Evolutionary conservation across 2,329 filamentous ascomycete species (phyloP).

Genomic region (Daldinia sp.): DNA sequence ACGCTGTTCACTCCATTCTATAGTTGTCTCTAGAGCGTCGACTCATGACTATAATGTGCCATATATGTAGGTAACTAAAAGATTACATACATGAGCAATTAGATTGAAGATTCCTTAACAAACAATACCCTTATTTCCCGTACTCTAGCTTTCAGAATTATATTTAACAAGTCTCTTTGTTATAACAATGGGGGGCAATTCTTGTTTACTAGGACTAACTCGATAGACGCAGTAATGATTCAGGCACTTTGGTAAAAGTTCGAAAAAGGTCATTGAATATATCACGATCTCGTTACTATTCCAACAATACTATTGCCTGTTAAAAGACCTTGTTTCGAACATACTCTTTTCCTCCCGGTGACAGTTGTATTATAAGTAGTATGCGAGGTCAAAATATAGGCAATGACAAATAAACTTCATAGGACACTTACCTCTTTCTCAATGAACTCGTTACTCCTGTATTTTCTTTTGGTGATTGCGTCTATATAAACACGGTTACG

Average conservation of each 20-base stretch:
- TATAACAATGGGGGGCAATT: neutral
- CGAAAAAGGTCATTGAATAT: neutral
- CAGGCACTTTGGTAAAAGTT: neutral
- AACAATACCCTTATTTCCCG: neutral
- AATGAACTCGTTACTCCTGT: neutral
- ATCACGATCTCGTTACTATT: neutral
- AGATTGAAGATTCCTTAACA: neutral
- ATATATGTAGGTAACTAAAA: neutral
- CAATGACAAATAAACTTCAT: neutral
- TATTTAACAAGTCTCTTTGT: neutral
- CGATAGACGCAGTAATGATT: too few relatives aligned
- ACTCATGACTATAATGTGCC: neutral
- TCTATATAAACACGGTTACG: neutral
- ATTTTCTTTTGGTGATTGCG: neutral
- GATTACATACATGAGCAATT: neutral
- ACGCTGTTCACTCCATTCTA: neutral
- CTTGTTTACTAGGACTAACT: neutral
- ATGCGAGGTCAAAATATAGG: neutral
- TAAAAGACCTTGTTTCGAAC: neutral
- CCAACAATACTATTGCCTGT: neutral
- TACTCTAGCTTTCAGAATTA: neutral
- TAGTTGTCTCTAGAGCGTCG: neutral
- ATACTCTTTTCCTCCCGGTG: neutral
- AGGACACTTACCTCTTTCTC: neutral
- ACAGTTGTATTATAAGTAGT: neutral